Percentiles rank a stretch among this genome's conserved stretches.
Evolutionary conservation across 2,329 filamentous ascomycete genomes (phyloP).

Genomic region (Penicillium nordicum): DNA sequence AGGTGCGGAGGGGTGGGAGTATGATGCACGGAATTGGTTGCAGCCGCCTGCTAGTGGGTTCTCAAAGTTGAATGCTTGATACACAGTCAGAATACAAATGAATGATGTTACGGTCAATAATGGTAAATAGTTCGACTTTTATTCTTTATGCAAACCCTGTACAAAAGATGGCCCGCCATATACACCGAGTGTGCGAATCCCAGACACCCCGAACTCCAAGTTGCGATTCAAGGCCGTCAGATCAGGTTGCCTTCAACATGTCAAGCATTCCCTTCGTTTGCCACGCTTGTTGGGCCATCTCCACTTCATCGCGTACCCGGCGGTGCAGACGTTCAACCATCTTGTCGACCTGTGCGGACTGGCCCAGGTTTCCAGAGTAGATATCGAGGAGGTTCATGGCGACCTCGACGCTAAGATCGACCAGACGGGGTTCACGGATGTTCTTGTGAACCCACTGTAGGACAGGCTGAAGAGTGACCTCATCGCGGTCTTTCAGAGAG

Average conservation of each 20-base stretch:
- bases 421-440: constrained; percentile 77
- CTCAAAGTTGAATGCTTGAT: constrained; percentile 54
- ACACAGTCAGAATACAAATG: background rate
- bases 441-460: constrained; percentile 78
- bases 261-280: constrained; percentile 87
- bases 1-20: constrained; percentile 61
- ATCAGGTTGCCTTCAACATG: constrained; percentile 52
- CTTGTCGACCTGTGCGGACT: constrained; percentile 68
- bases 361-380: constrained; percentile 75
- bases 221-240: constrained; percentile 10
- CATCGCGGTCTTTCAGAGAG: constrained; percentile 76
- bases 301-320: constrained; percentile 71
- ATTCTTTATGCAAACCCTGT: constrained; percentile 26
- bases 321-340: constrained; percentile 66
- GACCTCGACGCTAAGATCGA: constrained; percentile 77
- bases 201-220: constrained; percentile 23
- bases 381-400: constrained; percentile 79
- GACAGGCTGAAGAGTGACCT: constrained; percentile 75
- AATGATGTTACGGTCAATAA: constrained; percentile 3
- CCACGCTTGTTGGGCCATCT: constrained; percentile 77
- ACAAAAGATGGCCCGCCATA: constrained; percentile 28
- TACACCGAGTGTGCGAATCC: constrained; percentile 22
- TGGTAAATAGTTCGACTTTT: constrained; percentile 18
- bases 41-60: constrained; percentile 79
- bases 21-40: constrained; percentile 89